phyloP scores from a whole-genome alignment of 768 basidiomycete genomes.

The Auricularia sp. region DNA sequence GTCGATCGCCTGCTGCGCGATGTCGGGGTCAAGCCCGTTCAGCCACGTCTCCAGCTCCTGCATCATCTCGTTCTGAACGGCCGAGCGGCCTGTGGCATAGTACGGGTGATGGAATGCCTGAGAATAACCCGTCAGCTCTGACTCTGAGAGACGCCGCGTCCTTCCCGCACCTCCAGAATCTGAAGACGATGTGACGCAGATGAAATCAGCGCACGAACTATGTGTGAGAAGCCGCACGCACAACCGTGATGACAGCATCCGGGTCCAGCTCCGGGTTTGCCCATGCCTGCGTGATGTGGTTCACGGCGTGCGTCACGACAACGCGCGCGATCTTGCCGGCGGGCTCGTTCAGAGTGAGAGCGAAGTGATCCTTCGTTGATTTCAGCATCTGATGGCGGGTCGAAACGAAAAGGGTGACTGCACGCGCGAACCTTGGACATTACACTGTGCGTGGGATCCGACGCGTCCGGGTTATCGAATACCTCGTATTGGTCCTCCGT shows the following conservation, averaged over 20 bases:
- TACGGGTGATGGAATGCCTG: constrained; percentile 65
- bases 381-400: background rate
- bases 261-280: background rate
- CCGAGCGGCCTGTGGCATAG: constrained; percentile 42
- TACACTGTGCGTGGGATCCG: constrained; percentile 65
- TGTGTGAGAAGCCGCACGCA: background rate
- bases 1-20: constrained; percentile 33
- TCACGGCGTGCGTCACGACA: constrained; percentile 52
- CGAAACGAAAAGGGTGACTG: background rate
- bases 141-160: background rate
- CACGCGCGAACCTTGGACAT: constrained; percentile 44
- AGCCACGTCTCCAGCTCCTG: constrained; percentile 45
- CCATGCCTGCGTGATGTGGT: constrained; percentile 42
- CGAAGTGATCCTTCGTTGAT: constrained; percentile 51
- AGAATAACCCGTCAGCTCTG: background rate
- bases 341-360: constrained; percentile 60
- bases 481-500: constrained; percentile 59
- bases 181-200: background rate
- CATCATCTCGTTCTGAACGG: constrained; percentile 53
- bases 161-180: background rate
- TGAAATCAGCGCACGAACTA: background rate
- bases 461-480: constrained; percentile 55
- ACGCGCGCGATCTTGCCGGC: constrained; percentile 63
- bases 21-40: constrained; percentile 34
- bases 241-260: background rate